Evolutionary conservation across 306 rosid species (phyloP), one percentile per base, ranked within the genome.

Genomic region (Vigna angularis): DNA sequence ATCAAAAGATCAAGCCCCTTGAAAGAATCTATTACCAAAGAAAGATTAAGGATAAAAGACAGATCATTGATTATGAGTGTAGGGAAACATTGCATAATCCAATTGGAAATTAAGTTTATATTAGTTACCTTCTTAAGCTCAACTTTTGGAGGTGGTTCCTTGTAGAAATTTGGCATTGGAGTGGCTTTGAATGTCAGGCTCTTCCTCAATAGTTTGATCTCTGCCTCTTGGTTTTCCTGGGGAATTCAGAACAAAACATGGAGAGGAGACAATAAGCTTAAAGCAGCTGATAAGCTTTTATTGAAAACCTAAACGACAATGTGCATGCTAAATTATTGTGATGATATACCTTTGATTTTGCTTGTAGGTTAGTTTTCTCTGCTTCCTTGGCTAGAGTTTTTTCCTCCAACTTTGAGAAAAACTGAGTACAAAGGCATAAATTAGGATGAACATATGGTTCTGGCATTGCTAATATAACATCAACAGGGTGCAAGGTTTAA

Each of bases 101-200:
- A 52, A 28, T 47, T 51, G 3, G 26, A 59, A 58, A 36, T 42
- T 32, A 57, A 14, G 7, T 30, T 34, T 28, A 24, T 34, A 69
- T 58, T 53, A 65, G 17, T 77, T 56, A 96, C 99, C 98, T 91
- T 96, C 84, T 93, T 96, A 32, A 96, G 83, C 82, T 91, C 99
- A 83, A 85, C 80, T 84, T 85, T 93, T 34, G 87, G 96, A 79
- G 91, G 98, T 65, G 99, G 98, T 82, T 96, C 99, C 83, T 84
- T 96, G 30, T 96, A 96, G 88, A 96, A 96, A 84, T 66, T 88
- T 57, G 99, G 99, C 99, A 96, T 91, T 51, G 98, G 97, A 47
- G 96, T 74, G 22, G 99, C 99, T 85, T 85, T 96, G 81, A 96
- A 96, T 83, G 84, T 38, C 90, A 96, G 7, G 75, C 82, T 89